A percentile compares a stretch with the other conserved stretches of the same genome.
Conservation (phyloP, 306 rosid species). For the Acacia acuminata region DNA sequence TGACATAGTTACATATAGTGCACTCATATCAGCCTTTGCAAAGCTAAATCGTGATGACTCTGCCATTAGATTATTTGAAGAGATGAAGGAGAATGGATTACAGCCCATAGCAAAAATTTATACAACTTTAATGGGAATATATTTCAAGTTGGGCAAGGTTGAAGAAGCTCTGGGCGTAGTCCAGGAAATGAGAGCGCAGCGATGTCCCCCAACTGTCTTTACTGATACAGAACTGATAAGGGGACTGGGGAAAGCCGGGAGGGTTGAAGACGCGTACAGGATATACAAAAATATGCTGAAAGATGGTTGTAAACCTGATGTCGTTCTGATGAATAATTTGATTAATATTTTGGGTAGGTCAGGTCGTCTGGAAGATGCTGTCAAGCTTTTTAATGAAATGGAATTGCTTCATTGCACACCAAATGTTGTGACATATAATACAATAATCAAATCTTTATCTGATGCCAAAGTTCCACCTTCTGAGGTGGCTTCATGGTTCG, state of each 20-base stretch:
- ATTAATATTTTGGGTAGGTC: constrained; percentile 81
- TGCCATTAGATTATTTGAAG: constrained; percentile 73
- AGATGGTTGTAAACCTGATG: constrained; percentile 81
- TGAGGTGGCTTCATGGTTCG: constrained; percentile 72
- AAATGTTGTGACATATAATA: constrained; percentile 82
- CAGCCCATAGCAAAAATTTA: constrained; percentile 80
- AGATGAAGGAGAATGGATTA: constrained; percentile 88
- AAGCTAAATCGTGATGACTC: constrained; percentile 71
- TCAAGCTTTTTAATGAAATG: constrained; percentile 69
- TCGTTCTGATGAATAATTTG: constrained; percentile 78
- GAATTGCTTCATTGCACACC: constrained; percentile 58
- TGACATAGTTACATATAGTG: constrained; percentile 79
- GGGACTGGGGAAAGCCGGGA: constrained; percentile 86
- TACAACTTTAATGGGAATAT: constrained; percentile 64
- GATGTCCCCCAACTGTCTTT: constrained; percentile 73
- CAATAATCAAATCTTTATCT: constrained; percentile 74
- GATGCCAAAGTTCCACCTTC: constrained; percentile 67
- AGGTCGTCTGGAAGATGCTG: constrained; percentile 59
- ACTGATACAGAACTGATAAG: constrained; percentile 83
- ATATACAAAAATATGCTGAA: constrained; percentile 59
- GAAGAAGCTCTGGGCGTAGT: constrained; percentile 66
- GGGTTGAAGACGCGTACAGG: constrained; percentile 70
- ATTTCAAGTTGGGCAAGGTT: constrained; percentile 67
- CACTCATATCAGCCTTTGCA: constrained; percentile 68
- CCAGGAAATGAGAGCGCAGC: constrained; percentile 68